A percentile compares a stretch with the other conserved stretches of the same genome.
phyloP scores from a whole-genome alignment of 192 early-diverging fungal genomes.

The Martensiomyces pterosporus region DNA sequence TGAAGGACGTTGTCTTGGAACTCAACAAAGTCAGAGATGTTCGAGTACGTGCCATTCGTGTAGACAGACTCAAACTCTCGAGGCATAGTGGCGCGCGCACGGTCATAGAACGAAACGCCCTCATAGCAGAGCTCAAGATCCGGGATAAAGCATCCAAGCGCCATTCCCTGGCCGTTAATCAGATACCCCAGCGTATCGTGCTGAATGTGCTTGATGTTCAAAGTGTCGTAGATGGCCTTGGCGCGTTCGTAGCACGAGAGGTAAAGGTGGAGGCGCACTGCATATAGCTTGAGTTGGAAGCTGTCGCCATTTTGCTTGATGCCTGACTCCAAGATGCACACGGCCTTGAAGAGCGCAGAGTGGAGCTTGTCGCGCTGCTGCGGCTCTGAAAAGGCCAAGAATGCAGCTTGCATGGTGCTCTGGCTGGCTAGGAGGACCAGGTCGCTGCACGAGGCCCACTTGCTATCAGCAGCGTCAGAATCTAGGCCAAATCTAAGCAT shows the following conservation, averaged over 20 bases:
- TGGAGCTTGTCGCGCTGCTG: slow-evolving; percentile 8
- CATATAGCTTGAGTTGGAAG: slow-evolving; percentile 82
- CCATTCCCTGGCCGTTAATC: slow-evolving; percentile 28
- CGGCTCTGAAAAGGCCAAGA: slow-evolving; percentile 14
- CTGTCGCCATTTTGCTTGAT: slow-evolving; percentile 71
- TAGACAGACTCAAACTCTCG: slow-evolving; percentile 84
- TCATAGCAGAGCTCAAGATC: slow-evolving; percentile 56
- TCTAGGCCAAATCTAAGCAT: slow-evolving; percentile 28
- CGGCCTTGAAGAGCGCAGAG: slow-evolving; percentile 37
- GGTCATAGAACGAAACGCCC: slow-evolving; percentile 69
- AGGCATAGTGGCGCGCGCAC: slow-evolving; percentile 76
- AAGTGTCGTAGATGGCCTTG: slow-evolving; percentile 57
- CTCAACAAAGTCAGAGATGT: slow-evolving; percentile 83
- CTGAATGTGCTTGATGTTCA: slow-evolving; percentile 92
- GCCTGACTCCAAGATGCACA: slow-evolving; percentile 71
- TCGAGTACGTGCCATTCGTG: slow-evolving; percentile 81
- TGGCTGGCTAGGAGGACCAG: slow-evolving; percentile 37
- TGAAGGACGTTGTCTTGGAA: slow-evolving; percentile 67
- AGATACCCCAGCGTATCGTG: slow-evolving; percentile 76
- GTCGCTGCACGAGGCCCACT: slow-evolving; percentile 34
- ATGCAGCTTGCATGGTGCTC: slow-evolving; percentile 29
- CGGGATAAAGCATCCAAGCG: slow-evolving; percentile 29
- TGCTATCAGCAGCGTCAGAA: slow-evolving; percentile 17
- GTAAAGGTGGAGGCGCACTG: slow-evolving; percentile 75
- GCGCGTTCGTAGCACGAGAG: slow-evolving; percentile 63